Evolutionary conservation across 805 yeast genomes (phyloP), one percentile per base, ranked within the genome.

Genomic region (Lachancea quebecensis): DNA sequence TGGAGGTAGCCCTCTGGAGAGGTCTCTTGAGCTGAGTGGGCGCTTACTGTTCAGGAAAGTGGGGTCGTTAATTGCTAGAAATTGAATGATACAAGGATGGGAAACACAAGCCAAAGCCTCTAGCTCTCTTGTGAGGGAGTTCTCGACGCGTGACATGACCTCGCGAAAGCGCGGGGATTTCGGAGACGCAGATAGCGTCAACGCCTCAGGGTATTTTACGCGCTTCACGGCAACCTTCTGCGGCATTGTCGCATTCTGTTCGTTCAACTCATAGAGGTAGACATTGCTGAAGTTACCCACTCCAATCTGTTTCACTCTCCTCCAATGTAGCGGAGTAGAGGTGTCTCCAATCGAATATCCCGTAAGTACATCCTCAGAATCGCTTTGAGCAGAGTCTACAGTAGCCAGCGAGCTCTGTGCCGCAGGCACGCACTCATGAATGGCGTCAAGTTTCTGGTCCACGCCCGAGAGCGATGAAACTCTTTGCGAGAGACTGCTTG

Each of bases 231-330:
- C 97, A 3, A 81, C 82, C 21, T 58, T 45, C 4, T 48, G 42
- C 15, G 50, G 28, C 1, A 46, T 36, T 10, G 53, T 36, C 1
- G 50, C 48, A 4, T 39, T 43, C 17, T 53, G 50, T 11, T 59
- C 62, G 0, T 60, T 39, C 2, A 65, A 54, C 34, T 62, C 61
- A 5, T 77, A 83, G 12, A 76, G 55, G 14, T 76, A 71, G 10
- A 85, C 93, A 7, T 71, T 72, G 59, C 88, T 81, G 60, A 84
- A 85, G 27, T 80, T 75, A 0, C 95, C 95, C 16, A 68, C 54
- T 1, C 95, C 95, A 4, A 85, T 68, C 36, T 73, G 68, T 38
- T 60, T 64, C 0, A 65, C 42, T 44, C 65, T 65, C 21, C 53
- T 55, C 75, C 76, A 72, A 18, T 47, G 41, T 18, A 55, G 18